phyloP scores from a whole-genome alignment of 176 grass and related monocot genomes.

The Rhipidocladum racemiflorum region DNA sequence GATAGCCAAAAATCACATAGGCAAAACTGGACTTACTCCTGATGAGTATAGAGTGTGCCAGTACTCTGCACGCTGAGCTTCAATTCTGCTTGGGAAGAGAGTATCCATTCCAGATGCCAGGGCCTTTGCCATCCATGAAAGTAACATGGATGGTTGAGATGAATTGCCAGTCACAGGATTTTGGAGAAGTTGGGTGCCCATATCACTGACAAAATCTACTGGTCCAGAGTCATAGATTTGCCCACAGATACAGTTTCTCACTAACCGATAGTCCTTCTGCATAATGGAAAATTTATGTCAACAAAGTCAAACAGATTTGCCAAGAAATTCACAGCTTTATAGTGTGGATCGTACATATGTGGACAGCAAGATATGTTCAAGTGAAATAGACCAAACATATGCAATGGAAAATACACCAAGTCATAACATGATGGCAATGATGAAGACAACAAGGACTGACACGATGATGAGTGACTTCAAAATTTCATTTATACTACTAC shows the following conservation, averaged over 20 bases:
- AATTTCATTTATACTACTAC: background rate
- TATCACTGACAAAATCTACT: constrained; percentile 72
- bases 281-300: constrained; percentile 24
- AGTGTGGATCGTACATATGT: background rate
- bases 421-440: background rate
- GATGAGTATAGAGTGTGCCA: constrained; percentile 92
- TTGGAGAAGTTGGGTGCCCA: constrained; percentile 47
- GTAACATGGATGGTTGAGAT: constrained; percentile 47
- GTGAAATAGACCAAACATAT: background rate
- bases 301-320: constrained; percentile 5
- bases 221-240: constrained; percentile 93
- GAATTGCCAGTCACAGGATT: constrained; percentile 41
- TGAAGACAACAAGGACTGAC: background rate
- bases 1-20: background rate
- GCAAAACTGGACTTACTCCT: constrained; percentile 48
- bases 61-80: constrained; percentile 84
- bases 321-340: background rate
- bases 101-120: constrained; percentile 77
- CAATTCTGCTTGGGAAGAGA: constrained; percentile 90
- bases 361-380: background rate
- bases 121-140: constrained; percentile 74
- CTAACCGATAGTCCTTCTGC: constrained; percentile 70
- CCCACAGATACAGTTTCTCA: constrained; percentile 77
- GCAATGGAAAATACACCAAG: background rate
- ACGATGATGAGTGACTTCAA: background rate